These are phyloP conservation scores for Trypanosoma lewisi DNA, from an alignment of 208 protist genomes.

Conservation along the genomic window DNA sequence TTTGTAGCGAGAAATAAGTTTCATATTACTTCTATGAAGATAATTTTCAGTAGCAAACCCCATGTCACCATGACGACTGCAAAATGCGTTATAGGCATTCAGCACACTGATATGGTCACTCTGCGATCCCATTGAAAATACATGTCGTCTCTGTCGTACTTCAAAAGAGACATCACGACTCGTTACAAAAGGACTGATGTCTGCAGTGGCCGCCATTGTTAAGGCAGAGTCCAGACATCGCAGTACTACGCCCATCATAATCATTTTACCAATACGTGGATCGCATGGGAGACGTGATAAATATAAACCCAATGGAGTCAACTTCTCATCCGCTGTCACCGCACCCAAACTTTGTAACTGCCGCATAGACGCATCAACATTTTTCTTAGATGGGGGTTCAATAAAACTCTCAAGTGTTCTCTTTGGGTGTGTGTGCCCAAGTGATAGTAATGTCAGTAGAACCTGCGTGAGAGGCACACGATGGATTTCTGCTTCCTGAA, in stretches of 20 bases:
- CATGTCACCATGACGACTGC: slow-evolving; percentile 30
- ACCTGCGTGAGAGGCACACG: slow-evolving; percentile 93
- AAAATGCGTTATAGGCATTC: slow-evolving; percentile 86
- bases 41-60: slow-evolving; percentile 58
- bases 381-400: slow-evolving; percentile 56
- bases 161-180: slow-evolving; percentile 40
- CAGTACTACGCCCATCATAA: slow-evolving; percentile 91
- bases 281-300: slow-evolving; percentile 87
- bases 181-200: slow-evolving; percentile 68
- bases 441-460: slow-evolving; percentile 78
- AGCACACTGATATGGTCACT: slow-evolving; percentile 84
- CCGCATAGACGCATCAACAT: slow-evolving; percentile 63
- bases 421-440: slow-evolving; percentile 63
- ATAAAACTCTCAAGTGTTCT: slow-evolving; percentile 74
- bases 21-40: slow-evolving; percentile 48
- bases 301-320: slow-evolving; percentile 90
- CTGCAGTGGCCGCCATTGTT: slow-evolving; percentile 91
- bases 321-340: slow-evolving; percentile 34
- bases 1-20: slow-evolving; percentile 85
- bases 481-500: slow-evolving; percentile 91
- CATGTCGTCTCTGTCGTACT: slow-evolving; percentile 46
- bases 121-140: slow-evolving; percentile 59
- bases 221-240: slow-evolving; percentile 92
- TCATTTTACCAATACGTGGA: slow-evolving; percentile 90
- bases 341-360: slow-evolving; percentile 65